These are phyloP conservation scores for Acephala macrosclerotiorum DNA, from an alignment of 2,329 filamentous ascomycete species.

Conservation along the genomic window DNA sequence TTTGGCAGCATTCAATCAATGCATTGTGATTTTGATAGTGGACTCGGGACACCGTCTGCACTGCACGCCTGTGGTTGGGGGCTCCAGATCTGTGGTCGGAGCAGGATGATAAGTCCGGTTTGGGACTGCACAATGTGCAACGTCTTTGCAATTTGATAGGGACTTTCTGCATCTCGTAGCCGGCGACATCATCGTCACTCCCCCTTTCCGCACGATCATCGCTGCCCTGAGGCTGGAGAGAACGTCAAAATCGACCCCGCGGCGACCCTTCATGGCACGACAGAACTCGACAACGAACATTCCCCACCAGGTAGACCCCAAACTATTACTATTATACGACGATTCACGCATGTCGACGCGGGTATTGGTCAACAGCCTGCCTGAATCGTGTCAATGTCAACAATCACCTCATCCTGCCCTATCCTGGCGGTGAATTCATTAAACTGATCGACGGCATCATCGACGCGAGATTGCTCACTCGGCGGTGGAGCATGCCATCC, in stretches of 20 bases:
- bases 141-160: neutral
- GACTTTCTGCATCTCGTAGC: neutral
- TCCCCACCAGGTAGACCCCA: neutral
- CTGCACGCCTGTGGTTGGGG: neutral
- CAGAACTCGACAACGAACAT: neutral
- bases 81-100: neutral
- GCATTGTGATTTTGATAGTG: neutral
- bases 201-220: neutral
- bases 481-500: slow-evolving; percentile 1
- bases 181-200: neutral
- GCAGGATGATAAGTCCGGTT: neutral
- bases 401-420: neutral
- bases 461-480: neutral
- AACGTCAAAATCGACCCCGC: too few relatives aligned
- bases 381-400: slow-evolving; percentile 6
- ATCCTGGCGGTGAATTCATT: neutral
- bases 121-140: neutral
- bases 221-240: neutral
- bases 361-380: neutral
- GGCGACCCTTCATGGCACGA: neutral
- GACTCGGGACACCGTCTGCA: neutral
- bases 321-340: too few relatives aligned
- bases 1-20: neutral
- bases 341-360: neutral
- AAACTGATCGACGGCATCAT: slow-evolving; percentile 5